These are phyloP conservation scores for Colletotrichum lupini DNA, from an alignment of 2,329 filamentous ascomycete genomes.

Conservation along the genomic window DNA sequence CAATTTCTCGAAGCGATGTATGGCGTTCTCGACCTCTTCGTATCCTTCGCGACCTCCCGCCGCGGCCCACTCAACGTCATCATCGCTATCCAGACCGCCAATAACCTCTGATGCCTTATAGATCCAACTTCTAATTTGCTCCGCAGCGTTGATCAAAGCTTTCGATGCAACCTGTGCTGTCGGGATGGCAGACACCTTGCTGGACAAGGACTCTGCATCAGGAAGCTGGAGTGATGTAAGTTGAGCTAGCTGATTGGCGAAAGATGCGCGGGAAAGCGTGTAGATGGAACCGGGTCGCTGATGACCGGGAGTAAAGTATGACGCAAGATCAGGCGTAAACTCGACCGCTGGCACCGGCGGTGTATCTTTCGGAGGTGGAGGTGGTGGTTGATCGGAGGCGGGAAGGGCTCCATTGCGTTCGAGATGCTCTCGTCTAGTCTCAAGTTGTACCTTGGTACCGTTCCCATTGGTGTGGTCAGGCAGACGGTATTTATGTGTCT, in stretches of 20 bases:
- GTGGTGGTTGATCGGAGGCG: conserved; percentile 49
- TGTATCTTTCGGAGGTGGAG: conserved; percentile 64
- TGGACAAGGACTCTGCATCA: conserved; percentile 84
- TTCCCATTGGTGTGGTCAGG: conserved; percentile 77
- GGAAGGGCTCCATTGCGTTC: conserved; percentile 58
- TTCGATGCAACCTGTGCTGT: conserved; percentile 86
- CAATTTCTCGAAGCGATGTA: conserved; percentile 85
- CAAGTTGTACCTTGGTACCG: conserved; percentile 71
- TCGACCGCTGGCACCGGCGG: conserved; percentile 48
- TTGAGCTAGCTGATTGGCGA: conserved; percentile 92
- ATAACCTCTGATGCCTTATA: conserved; percentile 91
- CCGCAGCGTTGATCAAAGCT: conserved; percentile 85
- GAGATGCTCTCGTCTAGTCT: conserved; percentile 68
- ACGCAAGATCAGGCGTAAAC: conserved; percentile 62
- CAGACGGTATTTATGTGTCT: conserved; percentile 79
- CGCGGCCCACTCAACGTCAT: conserved; percentile 98
- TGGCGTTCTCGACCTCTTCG: conserved; percentile 78
- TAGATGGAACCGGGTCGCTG: conserved; percentile 88
- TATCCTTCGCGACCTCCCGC: conserved; percentile 85
- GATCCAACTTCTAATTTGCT: conserved; percentile 96
- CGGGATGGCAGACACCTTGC: conserved; percentile 84
- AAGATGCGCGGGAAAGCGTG: conserved; percentile 90
- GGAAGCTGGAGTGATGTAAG: conserved; percentile 91
- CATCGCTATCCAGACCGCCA: conserved; percentile 88
- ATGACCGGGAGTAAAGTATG: conserved; percentile 75